A percentile compares a stretch with the other conserved stretches of the same genome.
phyloP scores from a whole-genome alignment of 306 rosid species.

The Clitoria ternatea region DNA sequence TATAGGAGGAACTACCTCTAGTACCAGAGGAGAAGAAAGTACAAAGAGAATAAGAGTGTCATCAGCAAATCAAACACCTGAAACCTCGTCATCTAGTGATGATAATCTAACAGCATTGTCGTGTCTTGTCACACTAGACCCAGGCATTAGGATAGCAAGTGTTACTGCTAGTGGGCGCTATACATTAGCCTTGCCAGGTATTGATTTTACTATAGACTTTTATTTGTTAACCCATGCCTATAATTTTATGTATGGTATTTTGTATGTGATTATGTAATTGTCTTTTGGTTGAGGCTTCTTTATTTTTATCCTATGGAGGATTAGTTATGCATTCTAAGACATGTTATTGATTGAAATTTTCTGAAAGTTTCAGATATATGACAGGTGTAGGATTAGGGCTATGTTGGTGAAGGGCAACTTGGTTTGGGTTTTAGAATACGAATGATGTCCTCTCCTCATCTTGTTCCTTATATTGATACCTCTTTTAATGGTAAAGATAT shows the following conservation, averaged over 20 bases:
- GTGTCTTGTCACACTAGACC: conserved; percentile 66
- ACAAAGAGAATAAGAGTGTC: conserved; percentile 66
- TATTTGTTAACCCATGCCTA: background rate
- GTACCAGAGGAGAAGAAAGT: conserved; percentile 53
- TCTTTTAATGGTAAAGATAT: conserved; percentile 57
- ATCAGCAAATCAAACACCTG: conserved; percentile 61
- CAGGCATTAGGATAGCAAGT: conserved; percentile 60
- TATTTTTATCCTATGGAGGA: no score
- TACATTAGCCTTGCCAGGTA: conserved; percentile 75
- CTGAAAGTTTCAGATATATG: conserved; percentile 68
- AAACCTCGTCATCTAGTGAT: conserved; percentile 60
- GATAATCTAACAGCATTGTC: conserved; percentile 69
- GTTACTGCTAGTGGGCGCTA: conserved; percentile 93
- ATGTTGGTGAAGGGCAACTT: conserved; percentile 95
- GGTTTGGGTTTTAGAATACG: conserved; percentile 86
- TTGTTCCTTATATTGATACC: conserved; percentile 60
- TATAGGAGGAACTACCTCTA: conserved; percentile 39
- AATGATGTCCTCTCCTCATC: conserved; percentile 90
- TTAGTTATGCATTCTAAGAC: conserved; percentile 4
- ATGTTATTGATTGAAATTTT: conserved; percentile 29
- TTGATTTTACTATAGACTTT: conserved; percentile 10
- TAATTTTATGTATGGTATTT: background rate
- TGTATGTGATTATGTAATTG: background rate
- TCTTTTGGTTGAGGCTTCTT: background rate
- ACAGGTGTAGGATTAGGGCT: conserved; percentile 96